Conservation (phyloP, 306 rosid genomes). For the Citrullus amarus region DNA sequence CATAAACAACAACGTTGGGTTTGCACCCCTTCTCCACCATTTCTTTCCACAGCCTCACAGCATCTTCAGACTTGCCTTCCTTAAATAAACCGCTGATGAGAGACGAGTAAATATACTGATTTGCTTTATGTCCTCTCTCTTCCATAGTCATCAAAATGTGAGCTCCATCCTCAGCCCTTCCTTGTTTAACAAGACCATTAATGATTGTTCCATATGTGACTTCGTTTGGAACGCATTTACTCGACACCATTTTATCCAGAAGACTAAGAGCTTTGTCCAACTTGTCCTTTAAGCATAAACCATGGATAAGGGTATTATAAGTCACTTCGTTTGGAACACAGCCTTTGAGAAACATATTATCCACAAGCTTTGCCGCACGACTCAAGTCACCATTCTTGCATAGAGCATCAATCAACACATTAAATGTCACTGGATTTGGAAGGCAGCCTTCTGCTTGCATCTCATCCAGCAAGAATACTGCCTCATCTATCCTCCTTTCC, state of each 20-base stretch:
- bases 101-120: slow-evolving; percentile 60
- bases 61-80: slow-evolving; percentile 59
- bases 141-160: slow-evolving; percentile 47
- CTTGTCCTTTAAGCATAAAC: slow-evolving; percentile 78
- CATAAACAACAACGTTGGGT: slow-evolving; percentile 56
- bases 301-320: slow-evolving; percentile 68
- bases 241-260: slow-evolving; percentile 50
- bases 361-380: slow-evolving; percentile 74
- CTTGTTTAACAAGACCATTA: slow-evolving; percentile 72
- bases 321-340: slow-evolving; percentile 80
- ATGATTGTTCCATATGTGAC: slow-evolving; percentile 81
- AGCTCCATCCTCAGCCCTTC: slow-evolving; percentile 60
- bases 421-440: slow-evolving; percentile 50
- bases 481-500: slow-evolving; percentile 70
- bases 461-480: slow-evolving; percentile 68
- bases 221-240: slow-evolving; percentile 68
- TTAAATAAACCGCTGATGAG: slow-evolving; percentile 82
- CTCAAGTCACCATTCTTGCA: slow-evolving; percentile 72
- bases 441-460: slow-evolving; percentile 79
- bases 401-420: slow-evolving; percentile 70
- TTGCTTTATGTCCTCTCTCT: slow-evolving; percentile 60
- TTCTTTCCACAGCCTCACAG: slow-evolving; percentile 62
- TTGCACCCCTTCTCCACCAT: slow-evolving; percentile 55
- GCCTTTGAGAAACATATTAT: slow-evolving; percentile 89
- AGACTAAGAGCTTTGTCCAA: slow-evolving; percentile 72